Evolutionary conservation across 2,329 filamentous ascomycete species (phyloP).

Genomic region (Nemania diffusa): DNA sequence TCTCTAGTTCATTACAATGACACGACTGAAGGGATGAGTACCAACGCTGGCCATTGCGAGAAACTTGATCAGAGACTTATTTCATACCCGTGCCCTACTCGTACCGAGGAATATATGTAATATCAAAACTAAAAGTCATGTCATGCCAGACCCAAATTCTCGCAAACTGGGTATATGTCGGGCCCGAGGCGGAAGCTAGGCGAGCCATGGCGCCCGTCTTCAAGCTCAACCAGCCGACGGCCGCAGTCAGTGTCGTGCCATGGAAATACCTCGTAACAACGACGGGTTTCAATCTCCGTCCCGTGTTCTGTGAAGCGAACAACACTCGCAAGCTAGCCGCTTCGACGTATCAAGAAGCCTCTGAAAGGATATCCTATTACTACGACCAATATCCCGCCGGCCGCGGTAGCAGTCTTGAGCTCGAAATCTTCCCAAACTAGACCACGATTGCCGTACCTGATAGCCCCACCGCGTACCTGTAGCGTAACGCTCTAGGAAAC

Average conservation of each 20-base stretch:
- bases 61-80: too few relatives aligned
- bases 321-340: too few relatives aligned
- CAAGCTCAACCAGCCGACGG: constrained; percentile 20
- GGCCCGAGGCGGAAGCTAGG: constrained; percentile 28
- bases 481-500: constrained; percentile 39
- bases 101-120: background rate
- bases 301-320: too few relatives aligned
- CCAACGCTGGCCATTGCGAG: too few relatives aligned
- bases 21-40: too few relatives aligned
- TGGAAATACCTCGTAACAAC: background rate
- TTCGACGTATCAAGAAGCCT: too few relatives aligned
- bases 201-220: constrained; percentile 33
- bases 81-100: background rate
- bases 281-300: too few relatives aligned
- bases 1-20: too few relatives aligned
- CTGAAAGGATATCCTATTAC: too few relatives aligned
- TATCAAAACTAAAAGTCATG: too few relatives aligned
- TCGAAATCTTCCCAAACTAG: constrained; percentile 37
- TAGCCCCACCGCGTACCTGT: constrained; percentile 43
- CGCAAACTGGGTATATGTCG: constrained; percentile 33
- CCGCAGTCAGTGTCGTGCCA: constrained; percentile 4
- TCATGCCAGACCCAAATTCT: constrained; percentile 29
- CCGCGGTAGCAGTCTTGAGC: background rate
- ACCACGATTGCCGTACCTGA: constrained; percentile 29
- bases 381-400: too few relatives aligned